Percentiles rank a stretch among this genome's conserved stretches.
Evolutionary conservation across 2,329 filamentous ascomycete genomes (phyloP).

Genomic region (Xylaria sp.): DNA sequence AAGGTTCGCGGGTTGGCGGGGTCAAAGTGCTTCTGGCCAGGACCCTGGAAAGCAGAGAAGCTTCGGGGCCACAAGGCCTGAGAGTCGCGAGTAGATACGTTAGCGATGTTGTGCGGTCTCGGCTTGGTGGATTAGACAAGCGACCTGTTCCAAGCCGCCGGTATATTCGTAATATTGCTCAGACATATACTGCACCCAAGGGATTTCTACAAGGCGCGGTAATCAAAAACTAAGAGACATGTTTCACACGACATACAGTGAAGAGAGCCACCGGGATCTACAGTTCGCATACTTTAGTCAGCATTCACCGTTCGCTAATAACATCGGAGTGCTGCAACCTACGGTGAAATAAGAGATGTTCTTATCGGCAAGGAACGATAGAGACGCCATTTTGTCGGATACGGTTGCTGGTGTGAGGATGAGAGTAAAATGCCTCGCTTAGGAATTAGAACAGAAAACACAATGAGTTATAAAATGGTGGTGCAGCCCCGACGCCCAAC

Average conservation of each 20-base stretch:
- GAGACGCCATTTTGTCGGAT: constrained; percentile 34
- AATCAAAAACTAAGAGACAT: background rate
- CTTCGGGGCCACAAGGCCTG: constrained; percentile 35
- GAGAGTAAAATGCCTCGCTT: background rate
- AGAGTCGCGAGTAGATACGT: background rate
- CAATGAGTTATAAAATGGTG: background rate
- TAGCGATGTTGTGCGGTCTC: background rate
- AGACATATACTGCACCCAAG: background rate
- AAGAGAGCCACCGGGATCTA: constrained; percentile 38
- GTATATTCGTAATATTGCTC: background rate
- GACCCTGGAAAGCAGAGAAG: constrained; percentile 40
- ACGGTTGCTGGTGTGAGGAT: background rate
- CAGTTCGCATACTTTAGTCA: background rate
- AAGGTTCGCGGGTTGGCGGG: constrained; percentile 36
- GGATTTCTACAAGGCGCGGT: background rate
- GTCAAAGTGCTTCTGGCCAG: constrained; percentile 40
- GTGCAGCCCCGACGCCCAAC: background rate
- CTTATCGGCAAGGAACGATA: constrained; percentile 35
- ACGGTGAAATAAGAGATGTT: constrained; percentile 43
- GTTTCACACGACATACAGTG: constrained; percentile 29
- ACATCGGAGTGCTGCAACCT: constrained; percentile 10
- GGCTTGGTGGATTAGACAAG: background rate
- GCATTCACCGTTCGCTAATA: background rate
- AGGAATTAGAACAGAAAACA: background rate
- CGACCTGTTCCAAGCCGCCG: background rate